Evolutionary conservation across 768 basidiomycete species (phyloP).

Genomic region (Lactarius quietus): DNA sequence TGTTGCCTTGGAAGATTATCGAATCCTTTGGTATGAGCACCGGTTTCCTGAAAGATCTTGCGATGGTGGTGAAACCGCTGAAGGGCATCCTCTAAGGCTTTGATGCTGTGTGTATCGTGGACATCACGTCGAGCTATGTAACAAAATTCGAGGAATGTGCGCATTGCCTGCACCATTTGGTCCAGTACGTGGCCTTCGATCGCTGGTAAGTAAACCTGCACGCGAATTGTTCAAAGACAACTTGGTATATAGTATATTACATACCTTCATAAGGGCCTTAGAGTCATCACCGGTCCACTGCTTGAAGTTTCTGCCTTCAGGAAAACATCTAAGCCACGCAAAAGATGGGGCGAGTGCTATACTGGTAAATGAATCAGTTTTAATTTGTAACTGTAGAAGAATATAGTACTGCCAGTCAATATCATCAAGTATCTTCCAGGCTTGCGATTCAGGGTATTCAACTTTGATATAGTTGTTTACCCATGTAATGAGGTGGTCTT

Average conservation of each 20-base stretch:
- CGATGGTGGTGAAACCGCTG: conserved; percentile 18
- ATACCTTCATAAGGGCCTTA: conserved; percentile 29
- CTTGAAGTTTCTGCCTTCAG: conserved; percentile 26
- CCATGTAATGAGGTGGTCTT: conserved; percentile 37
- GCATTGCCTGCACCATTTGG: conserved; percentile 18
- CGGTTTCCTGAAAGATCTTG: conserved; percentile 23
- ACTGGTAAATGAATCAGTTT: conserved; percentile 7
- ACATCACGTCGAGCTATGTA: conserved; percentile 26
- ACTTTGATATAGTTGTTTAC: conserved; percentile 28
- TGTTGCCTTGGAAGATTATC: conserved; percentile 31
- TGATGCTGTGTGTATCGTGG: conserved; percentile 1
- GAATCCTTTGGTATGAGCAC: conserved; percentile 24
- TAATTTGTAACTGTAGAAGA: background rate
- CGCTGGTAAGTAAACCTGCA: conserved; percentile 28
- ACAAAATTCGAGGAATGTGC: conserved; percentile 29
- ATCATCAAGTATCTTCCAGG: conserved; percentile 30
- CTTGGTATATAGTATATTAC: background rate
- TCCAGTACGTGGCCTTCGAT: conserved; percentile 10
- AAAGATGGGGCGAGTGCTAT: conserved; percentile 27
- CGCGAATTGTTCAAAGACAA: background rate
- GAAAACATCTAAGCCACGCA: conserved; percentile 22
- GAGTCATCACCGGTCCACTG: conserved; percentile 30
- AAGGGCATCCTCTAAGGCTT: conserved; percentile 20
- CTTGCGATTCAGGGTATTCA: conserved; percentile 22
- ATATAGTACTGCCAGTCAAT: conserved; percentile 31